Evolutionary conservation across 1,284 basidiomycete species (phyloP).

Genomic region (Volvariella surrecta): DNA sequence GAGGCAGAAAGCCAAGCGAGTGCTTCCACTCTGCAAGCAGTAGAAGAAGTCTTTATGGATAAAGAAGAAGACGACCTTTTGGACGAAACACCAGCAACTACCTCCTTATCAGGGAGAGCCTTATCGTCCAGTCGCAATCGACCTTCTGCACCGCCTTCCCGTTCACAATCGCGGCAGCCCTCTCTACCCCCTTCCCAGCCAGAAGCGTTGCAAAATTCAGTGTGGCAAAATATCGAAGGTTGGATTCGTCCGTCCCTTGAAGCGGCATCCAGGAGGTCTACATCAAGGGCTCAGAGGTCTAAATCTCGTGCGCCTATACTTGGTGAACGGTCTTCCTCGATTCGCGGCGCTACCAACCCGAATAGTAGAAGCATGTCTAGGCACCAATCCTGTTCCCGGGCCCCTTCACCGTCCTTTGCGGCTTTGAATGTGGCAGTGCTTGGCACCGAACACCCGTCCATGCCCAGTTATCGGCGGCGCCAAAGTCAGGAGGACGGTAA

Average conservation of each 20-base stretch:
- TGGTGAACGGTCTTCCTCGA: slow-evolving; percentile 24
- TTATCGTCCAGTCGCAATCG: too few relatives aligned
- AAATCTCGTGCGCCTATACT: slow-evolving; percentile 31
- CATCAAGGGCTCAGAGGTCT: slow-evolving; percentile 31
- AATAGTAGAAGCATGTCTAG: slow-evolving; percentile 14
- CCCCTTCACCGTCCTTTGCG: slow-evolving; percentile 16
- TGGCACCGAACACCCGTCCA: slow-evolving; percentile 14
- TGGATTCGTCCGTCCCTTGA: slow-evolving; percentile 18
- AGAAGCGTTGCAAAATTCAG: slow-evolving; percentile 8
- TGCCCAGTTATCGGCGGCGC: slow-evolving; percentile 1
- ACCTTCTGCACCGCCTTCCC: slow-evolving; percentile 10
- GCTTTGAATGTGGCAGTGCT: slow-evolving; percentile 17
- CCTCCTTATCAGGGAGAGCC: too few relatives aligned
- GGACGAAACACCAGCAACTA: too few relatives aligned
- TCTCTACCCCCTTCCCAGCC: slow-evolving; percentile 13
- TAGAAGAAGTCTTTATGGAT: slow-evolving; percentile 7
- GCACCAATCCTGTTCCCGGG: slow-evolving; percentile 13
- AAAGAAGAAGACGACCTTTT: too few relatives aligned
- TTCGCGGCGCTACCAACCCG: slow-evolving; percentile 19
- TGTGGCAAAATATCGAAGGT: slow-evolving; percentile 19
- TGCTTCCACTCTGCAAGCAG: neutral
- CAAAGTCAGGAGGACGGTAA: too few relatives aligned
- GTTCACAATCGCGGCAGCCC: slow-evolving; percentile 16
- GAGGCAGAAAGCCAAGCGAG: slow-evolving; percentile 9
- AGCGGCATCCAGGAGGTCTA: slow-evolving; percentile 28